Conservation (phyloP, 768 basidiomycete genomes). For the Phlegmacium glaucopus region DNA sequence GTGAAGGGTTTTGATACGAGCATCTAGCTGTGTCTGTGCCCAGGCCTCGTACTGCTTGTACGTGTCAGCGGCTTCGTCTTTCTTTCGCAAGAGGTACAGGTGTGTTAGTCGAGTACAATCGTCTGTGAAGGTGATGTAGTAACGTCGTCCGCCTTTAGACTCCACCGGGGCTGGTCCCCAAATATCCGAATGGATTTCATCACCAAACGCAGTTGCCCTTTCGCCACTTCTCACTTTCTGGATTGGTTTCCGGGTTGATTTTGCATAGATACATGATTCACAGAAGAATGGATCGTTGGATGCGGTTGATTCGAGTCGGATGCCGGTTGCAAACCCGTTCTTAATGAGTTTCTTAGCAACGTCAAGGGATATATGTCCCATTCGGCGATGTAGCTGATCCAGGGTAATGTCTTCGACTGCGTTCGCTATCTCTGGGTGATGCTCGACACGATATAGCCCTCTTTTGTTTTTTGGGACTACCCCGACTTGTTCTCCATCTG, state of each 20-base stretch:
- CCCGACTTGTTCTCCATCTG: too few relatives aligned
- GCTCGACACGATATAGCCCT: too few relatives aligned
- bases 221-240: conserved; percentile 26
- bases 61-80: conserved; percentile 24
- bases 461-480: too few relatives aligned
- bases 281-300: conserved; percentile 27
- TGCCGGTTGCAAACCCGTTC: conserved; percentile 21
- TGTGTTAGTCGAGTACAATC: conserved; percentile 25
- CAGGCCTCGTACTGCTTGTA: conserved; percentile 32
- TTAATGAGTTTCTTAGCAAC: conserved; percentile 18
- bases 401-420: conserved; percentile 20
- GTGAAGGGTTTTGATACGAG: too few relatives aligned
- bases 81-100: conserved; percentile 27
- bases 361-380: conserved; percentile 28
- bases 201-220: conserved; percentile 26
- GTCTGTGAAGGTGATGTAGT: conserved; percentile 37
- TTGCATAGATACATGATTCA: conserved; percentile 41
- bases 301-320: conserved; percentile 5
- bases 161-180: conserved; percentile 40
- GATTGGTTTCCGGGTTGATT: conserved; percentile 31
- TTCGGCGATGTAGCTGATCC: conserved; percentile 24
- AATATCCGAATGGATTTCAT: conserved; percentile 36
- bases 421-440: conserved; percentile 31
- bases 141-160: conserved; percentile 21
- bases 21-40: conserved; percentile 27